Evolutionary conservation across 1,284 basidiomycete species (phyloP).

Genomic region (Microbotryum silenes-acaulis): DNA sequence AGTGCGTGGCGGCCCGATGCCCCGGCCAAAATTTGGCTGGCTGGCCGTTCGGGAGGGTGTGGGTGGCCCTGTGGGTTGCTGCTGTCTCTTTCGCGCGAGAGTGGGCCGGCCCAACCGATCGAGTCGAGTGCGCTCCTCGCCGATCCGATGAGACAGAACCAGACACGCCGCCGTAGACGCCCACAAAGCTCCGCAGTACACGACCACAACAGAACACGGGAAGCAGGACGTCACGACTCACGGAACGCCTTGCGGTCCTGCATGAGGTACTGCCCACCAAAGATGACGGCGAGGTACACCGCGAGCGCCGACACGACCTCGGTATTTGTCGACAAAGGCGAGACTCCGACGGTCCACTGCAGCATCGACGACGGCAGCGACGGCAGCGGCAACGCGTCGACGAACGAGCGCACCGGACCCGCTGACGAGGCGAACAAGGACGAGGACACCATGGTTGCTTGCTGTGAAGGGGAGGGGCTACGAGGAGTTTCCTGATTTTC

Average conservation of each 20-base stretch:
- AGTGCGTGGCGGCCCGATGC: no score
- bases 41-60: no score
- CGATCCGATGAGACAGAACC: no score
- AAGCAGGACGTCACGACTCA: constrained; percentile 17
- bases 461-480: constrained; percentile 8
- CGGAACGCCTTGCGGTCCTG: constrained; percentile 43
- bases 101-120: no score
- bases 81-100: no score
- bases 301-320: constrained; percentile 62
- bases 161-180: no score
- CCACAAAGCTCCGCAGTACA: no score
- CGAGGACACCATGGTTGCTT: background rate
- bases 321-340: constrained; percentile 70
- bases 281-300: constrained; percentile 81
- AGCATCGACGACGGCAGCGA: constrained; percentile 54
- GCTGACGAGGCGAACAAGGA: constrained; percentile 9
- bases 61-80: no score
- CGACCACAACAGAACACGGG: background rate
- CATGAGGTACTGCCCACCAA: constrained; percentile 79
- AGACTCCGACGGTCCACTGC: constrained; percentile 62
- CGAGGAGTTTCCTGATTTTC: constrained; percentile 2
- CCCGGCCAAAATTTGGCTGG: no score
- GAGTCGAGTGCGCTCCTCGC: no score
- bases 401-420: constrained; percentile 44
- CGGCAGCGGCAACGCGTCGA: constrained; percentile 49